Evolutionary conservation across 2,329 filamentous ascomycete genomes (phyloP), one percentile per base, ranked within the genome.

Genomic region (Microascus cirrosus): DNA sequence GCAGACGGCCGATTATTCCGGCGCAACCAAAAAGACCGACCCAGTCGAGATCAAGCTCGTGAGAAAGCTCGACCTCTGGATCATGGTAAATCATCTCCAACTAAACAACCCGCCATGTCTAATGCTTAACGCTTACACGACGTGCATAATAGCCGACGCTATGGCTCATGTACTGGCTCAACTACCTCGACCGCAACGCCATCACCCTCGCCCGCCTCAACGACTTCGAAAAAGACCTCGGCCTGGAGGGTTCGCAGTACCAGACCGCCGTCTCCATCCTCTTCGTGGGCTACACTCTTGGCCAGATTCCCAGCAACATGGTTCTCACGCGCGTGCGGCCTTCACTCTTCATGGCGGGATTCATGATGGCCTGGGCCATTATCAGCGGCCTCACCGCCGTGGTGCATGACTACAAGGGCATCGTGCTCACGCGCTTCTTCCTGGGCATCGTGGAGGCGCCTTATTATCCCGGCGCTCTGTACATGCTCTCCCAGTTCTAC

Each of bases 231-330:
- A 64, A 71, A 11, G 76, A 84, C 58, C 68, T 84, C 0, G 67
- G 67, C 1, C 80, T 84, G 75, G 69, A 65, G 7, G 79, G 79
- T 6, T 82, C 78, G 1, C 77, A 84, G 54, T 83, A 79, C 64
- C 82, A 79, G 53, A 70, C 70, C 0, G 66, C 71, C 0, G 70
- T 74, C 11, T 73, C 71, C 5, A 72, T 66, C 52, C 60, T 72
- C 25, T 68, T 71, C 53, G 70, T 71, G 34, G 77, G 81, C 24
- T 74, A 75, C 63, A 71, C 77, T 52, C 65, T 74, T 11, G 71
- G 70, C 15, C 74, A 75, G 48, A 67, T 71, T 22, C 69, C 69
- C 0, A 69, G 71, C 53, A 76, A 75, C 62, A 75, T 77, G 74
- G 63, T 77, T 55, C 67, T 77, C 59, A 73, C 71, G 12, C 68